Base-by-base conservation (phyloP, 2,329 filamentous ascomycete species). In the Nannizziopsis barbatae region DNA sequence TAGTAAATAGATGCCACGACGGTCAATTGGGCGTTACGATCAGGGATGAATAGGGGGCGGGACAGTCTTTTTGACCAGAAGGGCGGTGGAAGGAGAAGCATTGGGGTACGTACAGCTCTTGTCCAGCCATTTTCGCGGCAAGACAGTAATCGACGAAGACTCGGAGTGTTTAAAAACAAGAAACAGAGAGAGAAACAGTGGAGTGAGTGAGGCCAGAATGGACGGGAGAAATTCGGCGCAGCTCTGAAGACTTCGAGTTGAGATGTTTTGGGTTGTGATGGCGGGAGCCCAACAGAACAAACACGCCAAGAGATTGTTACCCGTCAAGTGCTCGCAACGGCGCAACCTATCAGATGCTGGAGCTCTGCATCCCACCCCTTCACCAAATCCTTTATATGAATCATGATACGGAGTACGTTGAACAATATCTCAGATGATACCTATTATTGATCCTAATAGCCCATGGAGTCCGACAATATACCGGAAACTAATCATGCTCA, bases 81-180 rank as follows among this genome's bases (percentile, higher is more conserved):
- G n/a, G n/a, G n/a, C n/a, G 33, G 22, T 7, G 7, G 22, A 27
- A 27, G 7, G 22, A 27, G 22, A 27, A 27, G 22, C 22, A 20
- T 22, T 39, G 17, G 18, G 17, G 30, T 27, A 41, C 38, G 17
- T 30, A 47, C 45, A 42, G 22, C 10, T 47, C 45, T 35, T 47
- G 15, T 27, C 17, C 32, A 15, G 37, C 18, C 45, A 47, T 47
- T 12, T 8, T 37, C 33, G 30, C 38, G 8, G 22, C 22, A 27
- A 33, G 15, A 10, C 40, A 42, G n/a, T 2, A 15, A 17, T 17
- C 3, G 27, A 31, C 14, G 4, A 9, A 1, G 27, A 10, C 10
- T 27, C n/a, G 10, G 3, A 10, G 2, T 3, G n/a, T 32, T 42
- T 17, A 11, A 42, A 6, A 14, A 31, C 2, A 15, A 11, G 41